These are phyloP conservation scores for Alliaria petiolata DNA, from an alignment of 345 rosid genomes.

Conservation along the genomic window DNA sequence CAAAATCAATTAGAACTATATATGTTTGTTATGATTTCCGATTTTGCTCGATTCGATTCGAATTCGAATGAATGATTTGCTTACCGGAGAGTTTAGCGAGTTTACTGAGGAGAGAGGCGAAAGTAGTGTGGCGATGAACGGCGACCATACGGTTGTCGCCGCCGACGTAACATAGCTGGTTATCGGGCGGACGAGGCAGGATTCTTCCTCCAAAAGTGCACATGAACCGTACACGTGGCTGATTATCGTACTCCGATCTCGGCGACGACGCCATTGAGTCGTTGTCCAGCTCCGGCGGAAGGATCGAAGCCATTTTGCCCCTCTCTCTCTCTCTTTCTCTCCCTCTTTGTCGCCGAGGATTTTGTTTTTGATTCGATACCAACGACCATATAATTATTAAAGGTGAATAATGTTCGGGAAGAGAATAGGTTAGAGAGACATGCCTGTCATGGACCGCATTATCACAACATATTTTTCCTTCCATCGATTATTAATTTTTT, in stretches of 20 bases:
- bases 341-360: slow-evolving; percentile 18
- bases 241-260: slow-evolving; percentile 53
- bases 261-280: slow-evolving; percentile 78
- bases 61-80: not conserved
- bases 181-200: slow-evolving; percentile 94
- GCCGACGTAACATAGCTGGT: slow-evolving; percentile 87
- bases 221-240: slow-evolving; percentile 76
- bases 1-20: not conserved
- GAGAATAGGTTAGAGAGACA: slow-evolving; percentile 17
- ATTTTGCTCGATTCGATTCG: not conserved
- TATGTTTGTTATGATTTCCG: not conserved
- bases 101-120: slow-evolving; percentile 56
- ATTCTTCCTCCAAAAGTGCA: slow-evolving; percentile 96
- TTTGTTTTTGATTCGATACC: slow-evolving; percentile 21
- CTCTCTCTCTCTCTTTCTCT: not conserved
- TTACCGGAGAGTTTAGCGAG: slow-evolving; percentile 80
- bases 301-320: slow-evolving; percentile 49
- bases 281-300: slow-evolving; percentile 62
- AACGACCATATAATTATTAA: slow-evolving; percentile 25
- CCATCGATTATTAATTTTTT: too few species aligned
- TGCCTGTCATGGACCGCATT: slow-evolving; percentile 19
- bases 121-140: slow-evolving; percentile 61
- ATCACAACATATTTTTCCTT: not conserved
- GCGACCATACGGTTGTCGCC: slow-evolving; percentile 96
- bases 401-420: slow-evolving; percentile 28